Percentiles rank a stretch among this genome's conserved stretches.
phyloP scores from a whole-genome alignment of 2,329 filamentous ascomycete genomes.

The Stemphylium beticola region DNA sequence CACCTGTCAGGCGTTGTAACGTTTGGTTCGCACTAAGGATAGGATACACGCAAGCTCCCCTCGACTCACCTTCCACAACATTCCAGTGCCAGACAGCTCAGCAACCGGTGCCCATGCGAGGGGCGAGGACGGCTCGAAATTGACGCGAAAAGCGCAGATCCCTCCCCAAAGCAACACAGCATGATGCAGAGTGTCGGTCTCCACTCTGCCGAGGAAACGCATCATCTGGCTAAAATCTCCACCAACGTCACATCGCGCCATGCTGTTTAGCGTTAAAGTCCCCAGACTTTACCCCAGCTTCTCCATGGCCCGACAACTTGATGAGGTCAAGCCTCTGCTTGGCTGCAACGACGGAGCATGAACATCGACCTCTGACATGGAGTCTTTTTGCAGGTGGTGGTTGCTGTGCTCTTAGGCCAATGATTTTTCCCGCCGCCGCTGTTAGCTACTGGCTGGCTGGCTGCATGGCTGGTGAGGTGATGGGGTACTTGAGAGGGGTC shows the following conservation, averaged over 20 bases:
- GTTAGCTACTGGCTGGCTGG: neutral
- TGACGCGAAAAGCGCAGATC: constrained; percentile 10
- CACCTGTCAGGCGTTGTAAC: too few relatives aligned
- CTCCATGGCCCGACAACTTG: constrained; percentile 19
- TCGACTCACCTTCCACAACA: constrained; percentile 3
- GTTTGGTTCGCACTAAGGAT: neutral
- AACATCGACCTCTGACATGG: constrained; percentile 13
- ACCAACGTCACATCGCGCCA: constrained; percentile 12
- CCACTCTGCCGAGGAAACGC: constrained; percentile 19
- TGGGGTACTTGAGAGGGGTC: constrained; percentile 15
- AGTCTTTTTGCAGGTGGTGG: constrained; percentile 5
- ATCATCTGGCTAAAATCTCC: constrained; percentile 17
- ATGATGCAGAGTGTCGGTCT: constrained; percentile 14
- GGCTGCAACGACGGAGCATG: constrained; percentile 20
- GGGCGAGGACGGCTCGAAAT: neutral
- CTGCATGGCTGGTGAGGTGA: neutral
- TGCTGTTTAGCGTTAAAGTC: constrained; percentile 14
- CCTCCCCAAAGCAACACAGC: neutral
- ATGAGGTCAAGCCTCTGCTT: constrained; percentile 17
- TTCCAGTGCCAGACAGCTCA: neutral
- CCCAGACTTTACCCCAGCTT: constrained; percentile 31
- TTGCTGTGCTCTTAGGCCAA: constrained; percentile 16
- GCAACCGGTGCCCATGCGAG: too few relatives aligned
- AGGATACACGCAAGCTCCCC: neutral
- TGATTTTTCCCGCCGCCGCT: constrained; percentile 1